Evolutionary conservation across 2,329 filamentous ascomycete genomes (phyloP).

Genomic region (Alternaria conjuncta): DNA sequence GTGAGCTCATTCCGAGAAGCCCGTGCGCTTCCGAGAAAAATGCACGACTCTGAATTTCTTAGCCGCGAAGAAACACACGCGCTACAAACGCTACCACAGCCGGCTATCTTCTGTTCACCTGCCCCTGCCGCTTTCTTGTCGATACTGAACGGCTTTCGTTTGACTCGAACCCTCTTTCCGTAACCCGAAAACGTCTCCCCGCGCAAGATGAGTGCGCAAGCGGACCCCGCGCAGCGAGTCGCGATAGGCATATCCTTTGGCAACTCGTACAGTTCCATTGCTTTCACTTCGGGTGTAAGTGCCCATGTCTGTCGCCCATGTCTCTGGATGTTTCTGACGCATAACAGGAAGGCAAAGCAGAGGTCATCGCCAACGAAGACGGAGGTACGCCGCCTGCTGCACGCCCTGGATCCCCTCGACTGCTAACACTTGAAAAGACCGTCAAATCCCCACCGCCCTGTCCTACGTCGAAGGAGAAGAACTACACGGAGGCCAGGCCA

Average conservation of each 20-base stretch:
- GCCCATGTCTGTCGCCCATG: neutral
- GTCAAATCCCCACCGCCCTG: slow-evolving; percentile 92
- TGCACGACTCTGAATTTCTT: slow-evolving; percentile 31
- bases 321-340: slow-evolving; percentile 12
- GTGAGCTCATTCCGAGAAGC: slow-evolving; percentile 23
- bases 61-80: slow-evolving; percentile 14
- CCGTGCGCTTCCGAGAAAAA: slow-evolving; percentile 20
- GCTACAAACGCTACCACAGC: slow-evolving; percentile 2
- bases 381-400: slow-evolving; percentile 68
- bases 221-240: slow-evolving; percentile 60
- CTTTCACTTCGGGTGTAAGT: slow-evolving; percentile 73
- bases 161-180: neutral
- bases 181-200: slow-evolving; percentile 6
- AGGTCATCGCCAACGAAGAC: slow-evolving; percentile 99
- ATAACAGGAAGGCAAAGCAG: slow-evolving; percentile 81
- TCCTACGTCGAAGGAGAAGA: slow-evolving; percentile 97
- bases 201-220: slow-evolving; percentile 58
- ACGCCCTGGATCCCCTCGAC: slow-evolving; percentile 2
- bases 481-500: slow-evolving; percentile 95
- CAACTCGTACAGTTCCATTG: slow-evolving; percentile 98
- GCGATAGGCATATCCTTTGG: slow-evolving; percentile 97
- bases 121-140: neutral
- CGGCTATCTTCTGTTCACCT: neutral
- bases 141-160: neutral
- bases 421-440: slow-evolving; percentile 64